Conservation (phyloP, 768 basidiomycete species). For the Mycena alexandri region DNA sequence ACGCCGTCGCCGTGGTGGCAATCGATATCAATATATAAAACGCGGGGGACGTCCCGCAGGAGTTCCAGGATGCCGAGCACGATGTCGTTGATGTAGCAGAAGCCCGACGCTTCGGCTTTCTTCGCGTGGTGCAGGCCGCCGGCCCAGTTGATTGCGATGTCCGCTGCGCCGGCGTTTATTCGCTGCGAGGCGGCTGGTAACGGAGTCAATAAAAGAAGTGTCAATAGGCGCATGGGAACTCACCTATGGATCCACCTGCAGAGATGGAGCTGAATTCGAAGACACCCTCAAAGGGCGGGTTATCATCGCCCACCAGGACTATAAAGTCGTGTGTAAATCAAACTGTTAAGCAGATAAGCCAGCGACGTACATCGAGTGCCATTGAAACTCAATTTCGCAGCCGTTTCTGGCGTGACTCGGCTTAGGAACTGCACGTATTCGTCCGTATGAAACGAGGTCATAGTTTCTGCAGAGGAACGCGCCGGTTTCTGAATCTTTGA, state of each 20-base stretch:
- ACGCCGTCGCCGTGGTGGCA: constrained; percentile 99
- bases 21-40: constrained; percentile 98
- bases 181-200: constrained; percentile 81
- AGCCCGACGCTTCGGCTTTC: constrained; percentile 96
- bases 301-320: constrained; percentile 88
- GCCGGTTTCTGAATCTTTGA: constrained; percentile 68
- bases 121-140: constrained; percentile 99
- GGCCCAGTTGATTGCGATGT: constrained; percentile 98
- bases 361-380: constrained; percentile 83
- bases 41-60: constrained; percentile 85
- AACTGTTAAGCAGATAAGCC: neutral
- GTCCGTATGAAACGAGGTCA: constrained; percentile 98
- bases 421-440: constrained; percentile 96
- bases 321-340: constrained; percentile 51
- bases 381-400: constrained; percentile 85
- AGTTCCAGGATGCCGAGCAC: constrained; percentile 95
- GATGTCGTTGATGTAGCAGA: constrained; percentile 99
- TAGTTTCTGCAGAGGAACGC: constrained; percentile 76
- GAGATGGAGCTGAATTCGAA: constrained; percentile 98
- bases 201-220: neutral
- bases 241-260: constrained; percentile 94
- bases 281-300: constrained; percentile 95
- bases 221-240: constrained; percentile 40
- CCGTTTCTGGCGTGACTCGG: constrained; percentile 92
- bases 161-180: constrained; percentile 83